Base-by-base conservation (phyloP, 371 early-diverging fungal genomes). In the Mortierella sp. region DNA sequence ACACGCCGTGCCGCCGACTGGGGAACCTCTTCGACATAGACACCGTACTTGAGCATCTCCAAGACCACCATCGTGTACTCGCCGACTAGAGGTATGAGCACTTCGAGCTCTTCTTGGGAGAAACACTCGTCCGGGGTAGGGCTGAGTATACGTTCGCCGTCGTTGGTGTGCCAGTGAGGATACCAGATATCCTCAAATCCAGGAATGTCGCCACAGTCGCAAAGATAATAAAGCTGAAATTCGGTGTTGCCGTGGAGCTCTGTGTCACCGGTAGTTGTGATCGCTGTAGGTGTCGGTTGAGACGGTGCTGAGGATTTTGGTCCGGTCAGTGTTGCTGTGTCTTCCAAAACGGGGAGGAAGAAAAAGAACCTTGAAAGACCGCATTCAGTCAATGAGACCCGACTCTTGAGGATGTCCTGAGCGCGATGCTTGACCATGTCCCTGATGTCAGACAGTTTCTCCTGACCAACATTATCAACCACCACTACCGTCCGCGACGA, bases 181-280 rank as follows among this genome's bases (percentile, higher is more conserved):
- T 56, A 49, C 24, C 18, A 65, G n/a, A 4, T n/a, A n/a, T 27
- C 44, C 14, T 75, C 74, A 29, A 55, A 74, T 51, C 79, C 79
- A 4, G 74, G 56, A 21, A 78, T 29, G 12, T 68, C 71, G 44
- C 80, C 84, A 65, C 81, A 80, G 44, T 84, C 81, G 71, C 84
- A 84, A n/a, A 77, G 29, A 16, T 32, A 32, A 7, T 60, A 75
- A 46, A 80, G 77, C 18, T 84, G 75, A 5, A 80, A 48, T 0
- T 70, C 43, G 21, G 68, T 48, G 14, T 70, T 44, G 41, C 27
- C n/a, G 10, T 35, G n/a, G 12, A 73, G 60, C 16, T 18, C 14
- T 3, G 3, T 14, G 3, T 49, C 49, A 16, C 3, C 14, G 49
- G 16, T 18, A 16, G 49, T 49, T 49, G 49, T 56, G 29, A 56